Percentiles rank a stretch among this genome's conserved stretches.
Conservation (phyloP, 2,329 filamentous ascomycete species). For the Arthrinium phaeospermum region DNA sequence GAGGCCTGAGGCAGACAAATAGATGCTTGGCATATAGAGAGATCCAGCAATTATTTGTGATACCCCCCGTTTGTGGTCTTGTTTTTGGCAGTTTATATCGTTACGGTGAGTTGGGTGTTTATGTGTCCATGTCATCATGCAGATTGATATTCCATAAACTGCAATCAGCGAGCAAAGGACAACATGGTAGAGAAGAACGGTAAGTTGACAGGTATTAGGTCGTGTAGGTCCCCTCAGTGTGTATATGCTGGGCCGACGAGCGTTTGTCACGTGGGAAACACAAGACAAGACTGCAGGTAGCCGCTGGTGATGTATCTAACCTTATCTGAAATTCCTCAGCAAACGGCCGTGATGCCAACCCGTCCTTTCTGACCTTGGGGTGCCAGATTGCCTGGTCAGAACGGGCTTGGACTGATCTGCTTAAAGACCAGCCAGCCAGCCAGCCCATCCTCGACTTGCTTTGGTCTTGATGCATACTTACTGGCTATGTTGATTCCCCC, state of each 20-base stretch:
- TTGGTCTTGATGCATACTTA: neutral
- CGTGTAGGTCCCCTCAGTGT: neutral
- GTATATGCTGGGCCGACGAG: constrained; percentile 20
- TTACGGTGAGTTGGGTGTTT: neutral
- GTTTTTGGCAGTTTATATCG: neutral
- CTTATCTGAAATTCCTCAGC: constrained; percentile 42
- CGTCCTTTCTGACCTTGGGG: neutral
- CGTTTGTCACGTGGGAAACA: constrained; percentile 48
- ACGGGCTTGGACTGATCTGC: neutral
- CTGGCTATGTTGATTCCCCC: constrained; percentile 8
- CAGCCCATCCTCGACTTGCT: neutral
- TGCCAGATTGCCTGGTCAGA: constrained; percentile 14
- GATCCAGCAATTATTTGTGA: neutral
- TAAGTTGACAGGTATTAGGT: neutral
- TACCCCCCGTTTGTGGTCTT: neutral
- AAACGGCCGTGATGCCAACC: constrained; percentile 38
- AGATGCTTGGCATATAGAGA: neutral
- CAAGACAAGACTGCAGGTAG: constrained; percentile 42
- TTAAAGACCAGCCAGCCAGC: neutral
- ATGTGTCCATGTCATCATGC: neutral
- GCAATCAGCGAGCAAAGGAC: neutral
- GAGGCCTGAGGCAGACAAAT: neutral
- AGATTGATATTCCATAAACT: neutral
- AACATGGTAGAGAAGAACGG: neutral
- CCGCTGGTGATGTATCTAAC: constrained; percentile 42